phyloP scores from a whole-genome alignment of 768 basidiomycete genomes.

The Pleurotus giganteus region DNA sequence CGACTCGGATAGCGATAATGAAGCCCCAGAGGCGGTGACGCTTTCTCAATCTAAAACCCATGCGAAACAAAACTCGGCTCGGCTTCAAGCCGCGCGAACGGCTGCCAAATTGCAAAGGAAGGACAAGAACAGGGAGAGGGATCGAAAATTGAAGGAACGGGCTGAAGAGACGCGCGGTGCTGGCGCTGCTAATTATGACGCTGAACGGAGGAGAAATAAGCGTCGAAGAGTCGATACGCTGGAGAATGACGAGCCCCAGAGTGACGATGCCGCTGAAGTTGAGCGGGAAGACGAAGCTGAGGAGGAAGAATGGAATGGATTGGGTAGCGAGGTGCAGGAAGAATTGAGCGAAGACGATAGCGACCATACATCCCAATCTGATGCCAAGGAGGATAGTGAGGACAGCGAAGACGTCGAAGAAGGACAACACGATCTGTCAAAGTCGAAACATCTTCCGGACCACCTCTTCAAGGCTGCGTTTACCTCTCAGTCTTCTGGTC shows the following conservation, averaged over 20 bases:
- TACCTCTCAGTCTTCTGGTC: slow-evolving; percentile 26
- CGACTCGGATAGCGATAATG: slow-evolving; percentile 30
- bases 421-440: slow-evolving; percentile 8
- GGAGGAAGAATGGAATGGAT: slow-evolving; percentile 18
- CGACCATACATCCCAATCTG: slow-evolving; percentile 9
- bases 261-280: slow-evolving; percentile 8
- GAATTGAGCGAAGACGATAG: slow-evolving; percentile 21
- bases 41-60: slow-evolving; percentile 44
- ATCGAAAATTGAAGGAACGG: slow-evolving; percentile 48
- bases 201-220: no score
- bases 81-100: slow-evolving; percentile 32
- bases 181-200: no score
- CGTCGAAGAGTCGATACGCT: no score
- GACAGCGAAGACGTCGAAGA: slow-evolving; percentile 21
- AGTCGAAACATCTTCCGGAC: slow-evolving; percentile 57
- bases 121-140: slow-evolving; percentile 44
- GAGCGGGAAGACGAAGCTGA: neutral
- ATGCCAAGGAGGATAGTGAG: slow-evolving; percentile 21
- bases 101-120: slow-evolving; percentile 40
- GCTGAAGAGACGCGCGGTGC: slow-evolving; percentile 25
- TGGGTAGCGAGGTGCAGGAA: slow-evolving; percentile 5
- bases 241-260: neutral
- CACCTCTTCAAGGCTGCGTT: slow-evolving; percentile 62
- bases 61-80: slow-evolving; percentile 33
- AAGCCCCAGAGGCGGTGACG: slow-evolving; percentile 50